phyloP scores from a whole-genome alignment of 225 moss, liverwort and hornwort genomes.

The Polytrichum formosum region DNA sequence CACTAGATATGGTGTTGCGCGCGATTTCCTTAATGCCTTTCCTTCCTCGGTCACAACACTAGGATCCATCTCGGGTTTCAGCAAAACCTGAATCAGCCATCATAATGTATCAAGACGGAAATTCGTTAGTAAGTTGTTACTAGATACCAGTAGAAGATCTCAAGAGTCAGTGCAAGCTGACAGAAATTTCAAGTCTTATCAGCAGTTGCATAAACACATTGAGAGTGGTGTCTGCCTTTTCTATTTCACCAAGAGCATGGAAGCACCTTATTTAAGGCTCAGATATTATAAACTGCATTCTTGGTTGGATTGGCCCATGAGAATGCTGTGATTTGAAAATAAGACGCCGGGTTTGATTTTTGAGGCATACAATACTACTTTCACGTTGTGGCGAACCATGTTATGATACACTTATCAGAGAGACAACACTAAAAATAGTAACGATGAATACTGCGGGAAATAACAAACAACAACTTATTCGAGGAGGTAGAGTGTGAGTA shows the following conservation, averaged over 20 bases:
- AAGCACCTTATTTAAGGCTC: too few relatives aligned
- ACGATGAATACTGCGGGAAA: background rate
- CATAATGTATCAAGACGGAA: too few relatives aligned
- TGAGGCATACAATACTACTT: background rate
- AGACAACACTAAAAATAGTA: background rate
- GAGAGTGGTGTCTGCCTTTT: too few relatives aligned
- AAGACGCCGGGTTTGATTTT: background rate
- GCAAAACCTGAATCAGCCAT: slow-evolving; percentile 18
- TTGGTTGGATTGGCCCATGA: too few relatives aligned
- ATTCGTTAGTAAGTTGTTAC: too few relatives aligned
- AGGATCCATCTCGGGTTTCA: slow-evolving; percentile 30
- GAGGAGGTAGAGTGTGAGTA: background rate
- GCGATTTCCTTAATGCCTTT: slow-evolving; percentile 25
- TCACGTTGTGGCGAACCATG: background rate
- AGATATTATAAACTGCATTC: too few relatives aligned
- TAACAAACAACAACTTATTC: background rate
- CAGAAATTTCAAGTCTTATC: too few relatives aligned
- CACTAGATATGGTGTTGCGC: slow-evolving; percentile 27
- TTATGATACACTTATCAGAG: background rate
- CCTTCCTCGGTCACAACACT: slow-evolving; percentile 22
- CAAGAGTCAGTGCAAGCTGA: too few relatives aligned
- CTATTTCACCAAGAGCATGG: too few relatives aligned
- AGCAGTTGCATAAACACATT: too few relatives aligned
- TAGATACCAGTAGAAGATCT: too few relatives aligned
- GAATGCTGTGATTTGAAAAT: background rate